Evolutionary conservation across 768 basidiomycete genomes (phyloP).

Genomic region (Lactarius sp.): DNA sequence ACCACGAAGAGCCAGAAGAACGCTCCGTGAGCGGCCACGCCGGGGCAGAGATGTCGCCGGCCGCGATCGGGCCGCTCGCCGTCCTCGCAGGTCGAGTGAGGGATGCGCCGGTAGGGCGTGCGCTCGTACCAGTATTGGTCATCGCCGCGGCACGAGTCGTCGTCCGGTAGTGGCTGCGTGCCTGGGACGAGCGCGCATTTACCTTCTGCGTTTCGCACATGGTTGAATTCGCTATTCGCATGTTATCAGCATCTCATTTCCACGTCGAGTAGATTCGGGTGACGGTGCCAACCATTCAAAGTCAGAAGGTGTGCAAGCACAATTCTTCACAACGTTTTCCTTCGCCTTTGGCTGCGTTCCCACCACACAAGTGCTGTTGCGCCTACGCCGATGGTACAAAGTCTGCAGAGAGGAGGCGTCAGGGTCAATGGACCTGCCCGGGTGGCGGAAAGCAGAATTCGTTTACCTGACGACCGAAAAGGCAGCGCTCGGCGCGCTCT

Average conservation of each 20-base stretch:
- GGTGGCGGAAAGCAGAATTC: background rate
- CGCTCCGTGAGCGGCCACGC: constrained; percentile 62
- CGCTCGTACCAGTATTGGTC: constrained; percentile 91
- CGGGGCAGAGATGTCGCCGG: constrained; percentile 70
- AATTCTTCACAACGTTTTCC: constrained; percentile 58
- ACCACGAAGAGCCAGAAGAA: constrained; percentile 85
- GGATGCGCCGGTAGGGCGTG: constrained; percentile 86
- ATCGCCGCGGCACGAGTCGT: constrained; percentile 55
- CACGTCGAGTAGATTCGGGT: background rate
- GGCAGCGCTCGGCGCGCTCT: constrained; percentile 77
- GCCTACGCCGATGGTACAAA: constrained; percentile 82
- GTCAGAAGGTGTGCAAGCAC: constrained; percentile 66
- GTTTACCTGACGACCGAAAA: constrained; percentile 85
- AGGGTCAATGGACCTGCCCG: background rate
- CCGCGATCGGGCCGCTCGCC: constrained; percentile 80
- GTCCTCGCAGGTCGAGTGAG: constrained; percentile 81
- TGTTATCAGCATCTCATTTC: background rate
- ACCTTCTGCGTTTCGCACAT: constrained; percentile 60
- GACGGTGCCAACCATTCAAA: constrained; percentile 80
- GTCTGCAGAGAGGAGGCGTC: constrained; percentile 45
- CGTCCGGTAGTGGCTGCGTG: constrained; percentile 54
- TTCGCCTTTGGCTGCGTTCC: constrained; percentile 58
- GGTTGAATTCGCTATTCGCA: constrained; percentile 81
- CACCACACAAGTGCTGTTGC: constrained; percentile 77
- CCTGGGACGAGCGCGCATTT: constrained; percentile 77